phyloP scores from a whole-genome alignment of 1,284 basidiomycete genomes.

The Athelia sp. region DNA sequence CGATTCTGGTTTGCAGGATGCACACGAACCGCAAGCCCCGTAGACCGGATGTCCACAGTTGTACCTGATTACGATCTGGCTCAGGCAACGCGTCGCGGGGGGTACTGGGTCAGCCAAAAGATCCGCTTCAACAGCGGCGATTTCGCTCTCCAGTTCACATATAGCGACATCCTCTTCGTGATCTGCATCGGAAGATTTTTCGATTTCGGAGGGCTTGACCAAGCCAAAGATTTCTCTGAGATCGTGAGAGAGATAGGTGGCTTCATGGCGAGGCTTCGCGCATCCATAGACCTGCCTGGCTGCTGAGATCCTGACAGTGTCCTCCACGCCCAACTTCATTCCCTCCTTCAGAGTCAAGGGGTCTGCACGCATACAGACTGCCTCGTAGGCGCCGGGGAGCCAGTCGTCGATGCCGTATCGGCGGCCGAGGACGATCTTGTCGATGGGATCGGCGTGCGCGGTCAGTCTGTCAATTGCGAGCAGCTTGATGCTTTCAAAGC shows the following conservation, averaged over 20 bases:
- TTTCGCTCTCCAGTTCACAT: not conserved
- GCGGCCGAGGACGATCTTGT: slow-evolving; percentile 29
- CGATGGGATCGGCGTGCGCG: slow-evolving; percentile 21
- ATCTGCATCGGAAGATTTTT: not conserved
- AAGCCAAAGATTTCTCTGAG: slow-evolving; percentile 21
- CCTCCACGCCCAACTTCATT: slow-evolving; percentile 11
- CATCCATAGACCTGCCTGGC: not conserved
- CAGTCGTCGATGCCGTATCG: slow-evolving; percentile 25
- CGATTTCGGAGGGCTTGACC: slow-evolving; percentile 16
- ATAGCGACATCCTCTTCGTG: no score
- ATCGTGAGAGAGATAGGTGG: no score
- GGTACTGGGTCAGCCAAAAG: no score
- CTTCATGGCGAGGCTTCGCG: no score
- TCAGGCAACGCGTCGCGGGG: no score
- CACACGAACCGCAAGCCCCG: no score
- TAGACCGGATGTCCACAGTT: no score
- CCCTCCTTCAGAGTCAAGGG: slow-evolving; percentile 26
- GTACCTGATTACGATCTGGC: not conserved
- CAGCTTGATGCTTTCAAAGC: slow-evolving; percentile 25
- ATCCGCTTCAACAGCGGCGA: no score
- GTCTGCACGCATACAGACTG: slow-evolving; percentile 23
- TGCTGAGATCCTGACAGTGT: slow-evolving; percentile 1
- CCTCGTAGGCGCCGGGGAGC: slow-evolving; percentile 29
- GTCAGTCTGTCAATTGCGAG: slow-evolving; percentile 29
- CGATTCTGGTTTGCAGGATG: no score